A percentile compares a stretch with the other conserved stretches of the same genome.
Conservation (phyloP, 768 basidiomycete genomes). For the Chalciporus pseudorubinellus region DNA sequence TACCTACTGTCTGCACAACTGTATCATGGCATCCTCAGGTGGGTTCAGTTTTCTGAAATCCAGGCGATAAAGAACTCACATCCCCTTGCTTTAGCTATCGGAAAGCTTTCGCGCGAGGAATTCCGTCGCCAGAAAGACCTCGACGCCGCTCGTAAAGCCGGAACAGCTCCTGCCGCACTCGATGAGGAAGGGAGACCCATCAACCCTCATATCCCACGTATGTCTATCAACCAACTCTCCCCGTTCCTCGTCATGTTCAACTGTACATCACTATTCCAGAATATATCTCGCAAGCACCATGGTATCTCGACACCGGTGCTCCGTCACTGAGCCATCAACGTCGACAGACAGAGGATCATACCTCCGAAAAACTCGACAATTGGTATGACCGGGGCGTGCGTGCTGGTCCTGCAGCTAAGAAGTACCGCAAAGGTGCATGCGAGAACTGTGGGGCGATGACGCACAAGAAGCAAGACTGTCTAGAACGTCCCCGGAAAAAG, state of each 20-base stretch:
- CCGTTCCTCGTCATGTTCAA: background rate
- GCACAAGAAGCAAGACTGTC: constrained; percentile 86
- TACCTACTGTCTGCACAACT: too few species aligned
- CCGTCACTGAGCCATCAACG: constrained; percentile 96
- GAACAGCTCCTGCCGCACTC: constrained; percentile 93
- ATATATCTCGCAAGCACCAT: constrained; percentile 98
- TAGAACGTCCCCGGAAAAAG: constrained; percentile 94
- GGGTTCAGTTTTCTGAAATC: constrained; percentile 1
- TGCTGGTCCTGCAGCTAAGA: constrained; percentile 90
- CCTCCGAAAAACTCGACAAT: constrained; percentile 68
- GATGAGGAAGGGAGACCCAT: constrained; percentile 95
- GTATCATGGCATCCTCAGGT: constrained; percentile 28
- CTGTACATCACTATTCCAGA: constrained; percentile 44
- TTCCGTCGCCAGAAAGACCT: constrained; percentile 95
- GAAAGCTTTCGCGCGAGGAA: constrained; percentile 92
- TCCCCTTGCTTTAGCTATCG: constrained; percentile 39
- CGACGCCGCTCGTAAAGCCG: constrained; percentile 97
- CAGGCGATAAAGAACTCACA: background rate
- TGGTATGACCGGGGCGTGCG: constrained; percentile 90
- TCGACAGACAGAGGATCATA: constrained; percentile 58
- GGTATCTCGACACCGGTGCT: constrained; percentile 95
- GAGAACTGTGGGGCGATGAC: constrained; percentile 99
- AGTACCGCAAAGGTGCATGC: constrained; percentile 97
- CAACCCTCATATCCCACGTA: constrained; percentile 98
- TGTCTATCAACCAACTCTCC: constrained; percentile 28